These are phyloP conservation scores for Coniophora puteana DNA, from an alignment of 1,284 basidiomycete species.

Conservation along the genomic window DNA sequence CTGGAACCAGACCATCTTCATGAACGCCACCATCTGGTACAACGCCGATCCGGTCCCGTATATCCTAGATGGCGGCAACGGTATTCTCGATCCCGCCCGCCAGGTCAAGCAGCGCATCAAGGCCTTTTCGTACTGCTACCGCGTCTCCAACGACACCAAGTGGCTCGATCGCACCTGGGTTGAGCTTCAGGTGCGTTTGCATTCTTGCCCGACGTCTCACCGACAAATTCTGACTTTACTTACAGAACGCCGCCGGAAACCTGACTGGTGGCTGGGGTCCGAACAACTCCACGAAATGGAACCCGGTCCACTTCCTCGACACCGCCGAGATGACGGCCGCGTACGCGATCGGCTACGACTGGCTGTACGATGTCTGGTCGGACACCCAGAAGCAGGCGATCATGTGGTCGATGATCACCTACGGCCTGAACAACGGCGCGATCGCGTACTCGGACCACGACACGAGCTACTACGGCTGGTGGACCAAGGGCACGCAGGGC, in stretches of 20 bases:
- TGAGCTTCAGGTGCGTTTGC: constrained; percentile 69
- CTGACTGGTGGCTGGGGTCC: constrained; percentile 62
- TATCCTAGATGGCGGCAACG: constrained; percentile 77
- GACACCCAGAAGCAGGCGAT: constrained; percentile 71
- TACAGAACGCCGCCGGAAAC: constrained; percentile 69
- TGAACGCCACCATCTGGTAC: constrained; percentile 79
- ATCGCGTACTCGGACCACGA: constrained; percentile 44
- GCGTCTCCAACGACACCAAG: constrained; percentile 85
- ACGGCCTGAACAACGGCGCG: constrained; percentile 72
- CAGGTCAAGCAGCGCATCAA: constrained; percentile 90
- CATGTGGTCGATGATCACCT: constrained; percentile 70
- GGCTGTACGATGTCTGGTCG: constrained; percentile 87
- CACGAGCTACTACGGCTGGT: constrained; percentile 51
- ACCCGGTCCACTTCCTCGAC: constrained; percentile 91
- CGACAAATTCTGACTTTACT: no score
- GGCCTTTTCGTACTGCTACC: constrained; percentile 89
- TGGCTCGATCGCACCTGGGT: constrained; percentile 84
- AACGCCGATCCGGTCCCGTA: constrained; percentile 65
- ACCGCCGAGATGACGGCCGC: constrained; percentile 85
- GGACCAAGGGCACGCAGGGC: constrained; percentile 55
- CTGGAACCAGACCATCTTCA: constrained; percentile 94
- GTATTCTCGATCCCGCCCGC: constrained; percentile 91
- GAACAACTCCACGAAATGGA: constrained; percentile 64
- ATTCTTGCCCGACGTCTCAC: constrained; percentile 20
- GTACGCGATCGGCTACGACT: constrained; percentile 94